Evolutionary conservation across 1,284 basidiomycete species (phyloP).

Genomic region (Sanghuangporus baumii): DNA sequence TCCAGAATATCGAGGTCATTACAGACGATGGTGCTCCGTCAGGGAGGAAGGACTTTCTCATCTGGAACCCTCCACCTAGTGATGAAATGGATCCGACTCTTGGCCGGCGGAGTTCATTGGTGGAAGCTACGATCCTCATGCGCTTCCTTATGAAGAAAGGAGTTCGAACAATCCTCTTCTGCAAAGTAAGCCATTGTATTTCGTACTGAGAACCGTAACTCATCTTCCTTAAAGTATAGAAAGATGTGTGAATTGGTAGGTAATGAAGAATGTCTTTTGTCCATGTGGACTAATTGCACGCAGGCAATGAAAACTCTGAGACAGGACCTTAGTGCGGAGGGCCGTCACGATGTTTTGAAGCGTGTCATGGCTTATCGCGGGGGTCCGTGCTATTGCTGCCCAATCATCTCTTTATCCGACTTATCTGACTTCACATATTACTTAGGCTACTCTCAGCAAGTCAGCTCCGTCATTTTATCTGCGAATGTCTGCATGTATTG

Average conservation of each 20-base stretch:
- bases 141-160: conserved; percentile 79
- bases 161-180: conserved; percentile 81
- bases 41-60: conserved; percentile 71
- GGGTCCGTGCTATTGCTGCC: conserved; percentile 36
- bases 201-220: not conserved
- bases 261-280: not conserved
- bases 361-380: conserved; percentile 84
- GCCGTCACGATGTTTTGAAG: conserved; percentile 70
- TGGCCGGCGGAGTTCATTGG: conserved; percentile 58
- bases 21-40: conserved; percentile 82
- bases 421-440: not conserved
- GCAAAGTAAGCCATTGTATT: conserved; percentile 53
- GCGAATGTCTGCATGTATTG: conserved; percentile 25
- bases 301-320: conserved; percentile 80
- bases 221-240: conserved; percentile 31
- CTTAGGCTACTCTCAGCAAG: conserved; percentile 55
- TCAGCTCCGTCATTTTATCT: conserved; percentile 21
- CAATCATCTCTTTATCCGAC: not conserved
- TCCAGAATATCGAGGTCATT: conserved; percentile 58
- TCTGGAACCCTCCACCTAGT: conserved; percentile 72
- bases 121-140: conserved; percentile 74
- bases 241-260: conserved; percentile 78
- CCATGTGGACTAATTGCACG: not conserved
- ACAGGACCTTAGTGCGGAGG: conserved; percentile 67
- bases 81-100: conserved; percentile 53